phyloP scores from a whole-genome alignment of 2,329 filamentous ascomycete species.

The Fusarium agapanthi region DNA sequence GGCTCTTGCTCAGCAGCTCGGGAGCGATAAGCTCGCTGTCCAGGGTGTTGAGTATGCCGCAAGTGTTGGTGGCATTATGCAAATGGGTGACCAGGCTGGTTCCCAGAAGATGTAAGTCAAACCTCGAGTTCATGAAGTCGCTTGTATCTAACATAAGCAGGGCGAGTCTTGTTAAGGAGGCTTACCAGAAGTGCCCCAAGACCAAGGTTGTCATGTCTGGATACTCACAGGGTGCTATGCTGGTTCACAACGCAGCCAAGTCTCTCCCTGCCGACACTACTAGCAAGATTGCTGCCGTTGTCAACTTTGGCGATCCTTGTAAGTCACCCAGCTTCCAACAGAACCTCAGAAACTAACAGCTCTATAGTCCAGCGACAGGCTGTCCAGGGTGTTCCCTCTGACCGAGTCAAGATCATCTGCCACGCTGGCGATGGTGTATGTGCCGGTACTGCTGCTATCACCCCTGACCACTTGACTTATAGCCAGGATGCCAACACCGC shows the following conservation, averaged over 20 bases:
- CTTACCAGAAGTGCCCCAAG: conserved; percentile 52
- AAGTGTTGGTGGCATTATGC: conserved; percentile 53
- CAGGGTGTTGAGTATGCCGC: conserved; percentile 65
- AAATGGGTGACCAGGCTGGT: conserved; percentile 55
- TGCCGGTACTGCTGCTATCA: conserved; percentile 40
- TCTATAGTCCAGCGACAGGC: conserved; percentile 32
- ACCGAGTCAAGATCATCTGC: conserved; percentile 44
- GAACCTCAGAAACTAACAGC: background rate
- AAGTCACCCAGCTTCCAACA: conserved; percentile 3
- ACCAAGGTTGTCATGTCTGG: conserved; percentile 58
- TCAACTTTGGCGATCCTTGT: conserved; percentile 46
- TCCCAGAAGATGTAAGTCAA: conserved; percentile 56
- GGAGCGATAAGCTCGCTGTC: conserved; percentile 55
- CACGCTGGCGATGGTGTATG: conserved; percentile 47
- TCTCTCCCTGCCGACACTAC: conserved; percentile 47
- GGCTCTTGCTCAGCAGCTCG: conserved; percentile 53
- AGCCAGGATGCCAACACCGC: conserved; percentile 42
- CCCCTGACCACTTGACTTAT: conserved; percentile 41
- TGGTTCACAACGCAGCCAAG: conserved; percentile 55
- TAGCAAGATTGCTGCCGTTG: conserved; percentile 42
- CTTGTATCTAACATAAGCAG: conserved; percentile 6
- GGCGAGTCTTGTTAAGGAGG: conserved; percentile 41
- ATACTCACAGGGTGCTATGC: conserved; percentile 54
- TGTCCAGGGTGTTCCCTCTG: conserved; percentile 31
- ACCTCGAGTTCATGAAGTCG: background rate